These are phyloP conservation scores for Calocera cornea DNA, from an alignment of 768 basidiomycete species.

Conservation along the genomic window DNA sequence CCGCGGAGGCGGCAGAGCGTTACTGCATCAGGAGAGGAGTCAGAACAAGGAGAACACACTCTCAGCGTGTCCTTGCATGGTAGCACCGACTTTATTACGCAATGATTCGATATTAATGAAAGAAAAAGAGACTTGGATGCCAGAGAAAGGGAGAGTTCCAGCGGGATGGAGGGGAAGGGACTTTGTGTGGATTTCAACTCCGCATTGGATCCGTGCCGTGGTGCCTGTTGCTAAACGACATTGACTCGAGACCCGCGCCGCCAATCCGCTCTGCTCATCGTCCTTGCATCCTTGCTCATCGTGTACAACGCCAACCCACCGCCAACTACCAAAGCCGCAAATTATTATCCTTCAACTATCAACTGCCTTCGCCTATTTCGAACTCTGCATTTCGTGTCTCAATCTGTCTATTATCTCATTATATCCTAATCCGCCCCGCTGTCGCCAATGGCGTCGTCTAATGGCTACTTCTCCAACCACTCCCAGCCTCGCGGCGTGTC, in stretches of 20 bases:
- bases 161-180: neutral
- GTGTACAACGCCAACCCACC: constrained; percentile 1
- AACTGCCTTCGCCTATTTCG: neutral
- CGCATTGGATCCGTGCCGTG: neutral
- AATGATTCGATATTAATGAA: neutral
- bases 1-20: no score
- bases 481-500: constrained; percentile 1
- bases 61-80: no score
- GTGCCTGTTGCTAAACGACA: constrained; percentile 4
- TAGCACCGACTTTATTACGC: no score
- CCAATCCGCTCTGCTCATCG: neutral
- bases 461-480: constrained; percentile 6
- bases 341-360: neutral
- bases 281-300: constrained; percentile 3
- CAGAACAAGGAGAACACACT: neutral
- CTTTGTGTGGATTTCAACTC: neutral
- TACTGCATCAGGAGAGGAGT: no score
- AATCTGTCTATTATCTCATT: constrained; percentile 2
- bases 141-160: no score
- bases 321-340: neutral
- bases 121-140: neutral
- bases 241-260: neutral
- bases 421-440: neutral
- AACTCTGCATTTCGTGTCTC: neutral
- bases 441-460: constrained; percentile 3